Base-by-base conservation (phyloP, 139 green algal species). In the Tetraselmis chui region DNA sequence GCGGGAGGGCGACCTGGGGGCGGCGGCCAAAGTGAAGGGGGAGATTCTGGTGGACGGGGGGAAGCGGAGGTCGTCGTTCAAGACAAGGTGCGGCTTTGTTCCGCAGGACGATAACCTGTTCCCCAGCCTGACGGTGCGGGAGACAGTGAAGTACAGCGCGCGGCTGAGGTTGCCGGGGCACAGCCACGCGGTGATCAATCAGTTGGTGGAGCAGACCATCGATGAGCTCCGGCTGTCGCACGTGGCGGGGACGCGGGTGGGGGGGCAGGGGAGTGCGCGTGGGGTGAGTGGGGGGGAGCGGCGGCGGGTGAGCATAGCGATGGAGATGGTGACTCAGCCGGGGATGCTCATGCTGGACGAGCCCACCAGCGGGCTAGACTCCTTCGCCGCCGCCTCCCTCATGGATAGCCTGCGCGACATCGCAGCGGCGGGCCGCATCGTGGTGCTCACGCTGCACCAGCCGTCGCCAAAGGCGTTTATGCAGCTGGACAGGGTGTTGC, bases 381-480 rank as follows among this genome's bases (percentile, higher is more conserved):
- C 80, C 32, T 93, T 83, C 86, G 93, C 89, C 0, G 90, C 92
- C 0, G 78, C 91, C 2, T 82, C 87, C 29, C 88, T 96, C 27
- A 88, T 95, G 85, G 26, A 26, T 30, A 92, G 83, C 0, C 84
- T 93, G 1, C 32, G 23, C 86, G 45, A 87, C 83, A 78, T 87
- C 23, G 90, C 87, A 18, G 59, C 31, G 2, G 75, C 79, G 26
- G 90, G 90, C 1, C 88, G 91, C 30, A 91, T 94, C 31, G 93
- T 97, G n/a, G 78, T 94, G 31, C 74, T 92, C 5, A 92, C 91
- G 2, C 83, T 96, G 45, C 93, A 97, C 89, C 93, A 96, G 88
- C 93, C 93, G 45, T 93, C 87, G 0, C 89, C 88, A 0, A 82
- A 80, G n/a, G 88, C 96, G 67, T 94, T 95, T 77, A 77, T 29